phyloP scores from a whole-genome alignment of 2,329 filamentous ascomycete species.

The Exophiala oligosperma region DNA sequence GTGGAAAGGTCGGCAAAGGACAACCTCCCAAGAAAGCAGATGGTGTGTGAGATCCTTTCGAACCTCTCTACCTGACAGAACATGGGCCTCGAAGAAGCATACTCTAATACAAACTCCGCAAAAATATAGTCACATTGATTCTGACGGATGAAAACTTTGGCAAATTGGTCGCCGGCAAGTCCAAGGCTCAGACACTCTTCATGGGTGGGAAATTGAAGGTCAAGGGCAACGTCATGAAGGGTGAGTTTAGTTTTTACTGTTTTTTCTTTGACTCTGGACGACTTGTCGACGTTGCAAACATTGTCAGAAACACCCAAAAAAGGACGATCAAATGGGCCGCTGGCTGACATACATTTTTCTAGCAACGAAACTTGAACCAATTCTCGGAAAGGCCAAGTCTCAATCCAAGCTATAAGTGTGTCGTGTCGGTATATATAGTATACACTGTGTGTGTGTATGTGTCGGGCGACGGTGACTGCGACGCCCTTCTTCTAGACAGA shows the following conservation, averaged over 20 bases:
- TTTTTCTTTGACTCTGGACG: too few relatives aligned
- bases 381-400: conserved; percentile 82
- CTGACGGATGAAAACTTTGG: conserved; percentile 86
- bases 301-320: too few relatives aligned
- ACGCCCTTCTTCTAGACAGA: too few relatives aligned
- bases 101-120: not conserved
- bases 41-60: conserved; percentile 55
- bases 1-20: conserved; percentile 78
- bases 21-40: conserved; percentile 73
- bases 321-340: too few relatives aligned
- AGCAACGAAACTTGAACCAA: conserved; percentile 87
- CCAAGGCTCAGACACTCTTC: conserved; percentile 91
- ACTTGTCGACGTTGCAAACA: too few relatives aligned
- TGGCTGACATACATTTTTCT: not conserved
- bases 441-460: too few relatives aligned
- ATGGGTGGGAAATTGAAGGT: conserved; percentile 99
- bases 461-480: too few relatives aligned
- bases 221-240: conserved; percentile 97
- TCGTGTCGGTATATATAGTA: too few relatives aligned
- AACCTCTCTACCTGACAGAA: not conserved
- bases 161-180: conserved; percentile 79
- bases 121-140: conserved; percentile 69
- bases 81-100: not conserved
- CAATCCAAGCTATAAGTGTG: conserved; percentile 64
- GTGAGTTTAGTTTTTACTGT: conserved; percentile 9